phyloP scores from a whole-genome alignment of 2,329 filamentous ascomycete species.

The Alternaria rosae region DNA sequence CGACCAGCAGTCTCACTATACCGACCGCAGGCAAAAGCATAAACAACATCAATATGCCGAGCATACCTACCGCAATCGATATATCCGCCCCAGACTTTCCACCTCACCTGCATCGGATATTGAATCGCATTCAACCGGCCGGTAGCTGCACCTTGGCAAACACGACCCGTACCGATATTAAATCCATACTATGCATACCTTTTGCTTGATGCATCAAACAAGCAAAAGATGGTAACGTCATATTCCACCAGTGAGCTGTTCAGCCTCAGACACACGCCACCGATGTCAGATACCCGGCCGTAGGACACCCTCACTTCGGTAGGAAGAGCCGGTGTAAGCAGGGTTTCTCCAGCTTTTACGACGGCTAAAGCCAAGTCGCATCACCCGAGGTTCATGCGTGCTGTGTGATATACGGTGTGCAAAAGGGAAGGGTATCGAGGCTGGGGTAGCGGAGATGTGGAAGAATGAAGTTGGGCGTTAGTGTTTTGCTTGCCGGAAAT shows the following conservation, averaged over 20 bases:
- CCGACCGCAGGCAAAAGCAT: background rate
- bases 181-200: background rate
- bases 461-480: background rate
- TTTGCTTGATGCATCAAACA: background rate
- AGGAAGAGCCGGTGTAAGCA: background rate
- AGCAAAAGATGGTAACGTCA: background rate
- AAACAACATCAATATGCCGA: background rate
- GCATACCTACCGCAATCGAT: background rate
- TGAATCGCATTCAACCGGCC: conserved; percentile 39
- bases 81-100: conserved; percentile 15
- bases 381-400: background rate
- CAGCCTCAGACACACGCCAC: conserved; percentile 12
- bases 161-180: background rate
- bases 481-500: background rate
- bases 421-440: background rate
- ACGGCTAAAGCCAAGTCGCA: conserved; percentile 4
- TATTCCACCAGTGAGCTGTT: conserved; percentile 20
- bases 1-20: background rate
- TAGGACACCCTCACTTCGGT: background rate
- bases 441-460: background rate
- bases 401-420: background rate
- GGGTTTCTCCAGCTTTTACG: conserved; percentile 9
- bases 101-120: conserved; percentile 25
- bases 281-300: conserved; percentile 1
- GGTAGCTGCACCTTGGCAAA: conserved; percentile 11